Percentiles rank a stretch among this genome's conserved stretches.
Evolutionary conservation across 257 asterid genomes (phyloP).

Genomic region (Solanum bulbocastanum): DNA sequence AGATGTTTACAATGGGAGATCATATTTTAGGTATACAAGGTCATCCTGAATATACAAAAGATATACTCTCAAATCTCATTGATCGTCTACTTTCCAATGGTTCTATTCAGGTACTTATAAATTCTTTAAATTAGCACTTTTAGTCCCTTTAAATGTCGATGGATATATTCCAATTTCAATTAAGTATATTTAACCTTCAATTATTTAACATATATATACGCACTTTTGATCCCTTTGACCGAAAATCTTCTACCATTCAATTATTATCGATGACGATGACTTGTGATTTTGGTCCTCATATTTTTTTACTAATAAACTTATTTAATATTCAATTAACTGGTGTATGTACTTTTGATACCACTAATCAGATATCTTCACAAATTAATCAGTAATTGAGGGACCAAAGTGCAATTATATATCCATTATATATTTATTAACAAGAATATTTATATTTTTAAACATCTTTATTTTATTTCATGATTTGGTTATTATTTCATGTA

Average conservation of each 20-base stretch:
- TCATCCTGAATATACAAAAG: slow-evolving; percentile 75
- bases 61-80: slow-evolving; percentile 43
- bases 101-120: slow-evolving; percentile 31
- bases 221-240: neutral
- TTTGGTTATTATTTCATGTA: neutral
- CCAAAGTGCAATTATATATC: neutral
- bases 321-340: neutral
- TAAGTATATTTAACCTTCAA: neutral
- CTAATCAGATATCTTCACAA: neutral
- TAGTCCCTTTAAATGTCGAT: neutral
- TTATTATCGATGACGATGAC: too few species aligned
- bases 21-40: slow-evolving; percentile 63
- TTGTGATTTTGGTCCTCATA: neutral
- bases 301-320: neutral
- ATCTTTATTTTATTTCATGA: neutral
- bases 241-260: neutral
- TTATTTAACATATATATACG: neutral
- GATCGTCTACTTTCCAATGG: slow-evolving; percentile 41
- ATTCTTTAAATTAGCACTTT: neutral
- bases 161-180: neutral
- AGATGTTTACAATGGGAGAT: slow-evolving; percentile 51
- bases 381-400: neutral
- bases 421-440: neutral
- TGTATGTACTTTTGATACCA: neutral
- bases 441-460: neutral